Evolutionary conservation across 2,329 filamentous ascomycete species (phyloP).

Genomic region (Proliferodiscus dingleyae): DNA sequence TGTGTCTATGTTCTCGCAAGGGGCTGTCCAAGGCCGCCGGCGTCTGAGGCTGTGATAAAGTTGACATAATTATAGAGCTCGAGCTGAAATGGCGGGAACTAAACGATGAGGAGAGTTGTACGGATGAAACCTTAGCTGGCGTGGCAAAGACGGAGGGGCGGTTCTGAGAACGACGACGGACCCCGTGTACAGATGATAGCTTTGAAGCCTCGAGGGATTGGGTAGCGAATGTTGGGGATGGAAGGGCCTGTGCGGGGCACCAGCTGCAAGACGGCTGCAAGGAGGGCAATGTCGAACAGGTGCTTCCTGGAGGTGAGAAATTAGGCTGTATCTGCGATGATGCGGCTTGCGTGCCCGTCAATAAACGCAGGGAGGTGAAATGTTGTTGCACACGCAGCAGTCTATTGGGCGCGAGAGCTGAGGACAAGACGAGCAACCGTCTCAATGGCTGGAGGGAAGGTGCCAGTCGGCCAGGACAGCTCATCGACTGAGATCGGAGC

Average conservation of each 20-base stretch:
- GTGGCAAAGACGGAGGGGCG: background rate
- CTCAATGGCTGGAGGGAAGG: background rate
- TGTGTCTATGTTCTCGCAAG: slow-evolving; percentile 28
- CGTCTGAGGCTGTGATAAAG: slow-evolving; percentile 30
- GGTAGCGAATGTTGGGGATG: slow-evolving; percentile 2
- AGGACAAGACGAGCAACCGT: background rate
- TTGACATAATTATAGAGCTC: slow-evolving; percentile 25
- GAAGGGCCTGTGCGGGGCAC: slow-evolving; percentile 12
- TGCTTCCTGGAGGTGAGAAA: background rate
- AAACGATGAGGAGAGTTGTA: background rate
- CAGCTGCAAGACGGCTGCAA: slow-evolving; percentile 1
- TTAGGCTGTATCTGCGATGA: background rate
- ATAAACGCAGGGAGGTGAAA: too few species aligned
- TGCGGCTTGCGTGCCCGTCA: background rate
- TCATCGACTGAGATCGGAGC: background rate
- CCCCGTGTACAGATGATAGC: too few species aligned
- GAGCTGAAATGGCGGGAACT: slow-evolving; percentile 3
- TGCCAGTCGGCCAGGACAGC: too few species aligned
- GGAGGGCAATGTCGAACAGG: slow-evolving; percentile 2
- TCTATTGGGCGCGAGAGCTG: background rate
- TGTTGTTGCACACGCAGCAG: too few species aligned
- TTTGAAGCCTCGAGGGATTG: background rate
- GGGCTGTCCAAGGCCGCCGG: slow-evolving; percentile 24
- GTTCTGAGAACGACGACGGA: background rate
- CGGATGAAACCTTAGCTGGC: background rate